Percentiles rank a stretch among this genome's conserved stretches.
These are phyloP conservation scores for Lepraria neglecta DNA, from an alignment of 495 filamentous ascomycete genomes.

Conservation along the genomic window DNA sequence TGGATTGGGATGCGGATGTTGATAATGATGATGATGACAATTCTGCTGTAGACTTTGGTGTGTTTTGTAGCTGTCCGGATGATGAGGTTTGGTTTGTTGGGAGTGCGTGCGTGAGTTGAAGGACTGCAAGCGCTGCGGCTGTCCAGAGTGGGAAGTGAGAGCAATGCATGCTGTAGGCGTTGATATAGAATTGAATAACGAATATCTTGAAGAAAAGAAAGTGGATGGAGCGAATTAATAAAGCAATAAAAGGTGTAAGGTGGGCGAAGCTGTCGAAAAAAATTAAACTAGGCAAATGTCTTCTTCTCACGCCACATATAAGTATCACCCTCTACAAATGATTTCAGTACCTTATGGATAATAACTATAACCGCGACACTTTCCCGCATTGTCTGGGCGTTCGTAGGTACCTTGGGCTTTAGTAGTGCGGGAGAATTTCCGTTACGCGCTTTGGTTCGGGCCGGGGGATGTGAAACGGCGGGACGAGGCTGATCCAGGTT, in stretches of 20 bases:
- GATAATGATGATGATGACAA: too few species aligned
- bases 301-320: background rate
- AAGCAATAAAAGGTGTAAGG: background rate
- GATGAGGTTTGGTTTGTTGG: background rate
- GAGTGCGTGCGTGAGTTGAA: background rate
- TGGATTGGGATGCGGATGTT: too few species aligned
- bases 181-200: background rate
- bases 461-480: slow-evolving; percentile 3
- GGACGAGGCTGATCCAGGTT: background rate
- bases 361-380: background rate
- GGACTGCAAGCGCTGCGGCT: background rate
- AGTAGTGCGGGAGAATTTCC: slow-evolving; percentile 5
- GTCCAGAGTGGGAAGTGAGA: background rate
- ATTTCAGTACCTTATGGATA: background rate
- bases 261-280: too few species aligned
- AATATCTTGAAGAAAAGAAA: background rate
- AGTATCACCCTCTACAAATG: background rate
- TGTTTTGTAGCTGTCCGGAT: too few species aligned
- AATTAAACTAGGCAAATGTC: background rate
- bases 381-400: background rate
- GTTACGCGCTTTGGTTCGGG: slow-evolving; percentile 2
- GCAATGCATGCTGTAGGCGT: background rate
- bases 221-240: background rate
- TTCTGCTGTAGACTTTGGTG: too few species aligned
- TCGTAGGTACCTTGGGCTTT: background rate